Evolutionary conservation across 441 rosid genomes (phyloP).

Genomic region (Aleurites moluccanus): DNA sequence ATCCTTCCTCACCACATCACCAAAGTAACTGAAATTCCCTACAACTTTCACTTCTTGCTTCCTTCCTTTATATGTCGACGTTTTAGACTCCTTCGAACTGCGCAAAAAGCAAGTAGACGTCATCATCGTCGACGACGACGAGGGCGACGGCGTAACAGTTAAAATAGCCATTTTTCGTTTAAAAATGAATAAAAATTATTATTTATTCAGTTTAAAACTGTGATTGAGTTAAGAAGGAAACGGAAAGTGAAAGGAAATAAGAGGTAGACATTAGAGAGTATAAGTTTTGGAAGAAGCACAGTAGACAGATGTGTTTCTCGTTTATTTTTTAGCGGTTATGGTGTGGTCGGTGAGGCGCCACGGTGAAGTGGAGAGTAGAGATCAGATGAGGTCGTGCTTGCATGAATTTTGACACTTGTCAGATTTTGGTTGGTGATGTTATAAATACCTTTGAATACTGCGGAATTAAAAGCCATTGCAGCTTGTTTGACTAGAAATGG

Average conservation of each 20-base stretch:
- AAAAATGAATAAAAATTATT: neutral
- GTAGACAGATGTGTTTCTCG: neutral
- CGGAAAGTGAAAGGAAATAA: neutral
- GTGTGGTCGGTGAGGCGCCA: constrained; percentile 5
- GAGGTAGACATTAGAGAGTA: neutral
- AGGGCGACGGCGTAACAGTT: constrained; percentile 22
- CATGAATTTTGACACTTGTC: neutral
- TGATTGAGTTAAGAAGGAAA: neutral
- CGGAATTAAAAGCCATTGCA: no score
- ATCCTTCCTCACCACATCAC: constrained; percentile 65
- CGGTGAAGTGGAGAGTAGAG: neutral
- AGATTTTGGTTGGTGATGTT: neutral
- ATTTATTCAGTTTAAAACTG: neutral
- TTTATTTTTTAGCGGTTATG: neutral
- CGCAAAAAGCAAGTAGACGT: constrained; percentile 28
- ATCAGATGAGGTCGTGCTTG: neutral
- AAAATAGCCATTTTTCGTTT: neutral
- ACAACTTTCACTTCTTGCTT: constrained; percentile 32
- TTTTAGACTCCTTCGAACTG: constrained; percentile 23
- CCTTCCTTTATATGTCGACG: constrained; percentile 39
- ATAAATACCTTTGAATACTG: no score
- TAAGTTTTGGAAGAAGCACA: neutral
- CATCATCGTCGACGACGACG: constrained; percentile 30
- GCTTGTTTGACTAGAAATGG: no score
- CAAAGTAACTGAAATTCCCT: constrained; percentile 61